These are phyloP conservation scores for Chalciporus piperatoides DNA, from an alignment of 1,284 basidiomycete species.

Conservation along the genomic window DNA sequence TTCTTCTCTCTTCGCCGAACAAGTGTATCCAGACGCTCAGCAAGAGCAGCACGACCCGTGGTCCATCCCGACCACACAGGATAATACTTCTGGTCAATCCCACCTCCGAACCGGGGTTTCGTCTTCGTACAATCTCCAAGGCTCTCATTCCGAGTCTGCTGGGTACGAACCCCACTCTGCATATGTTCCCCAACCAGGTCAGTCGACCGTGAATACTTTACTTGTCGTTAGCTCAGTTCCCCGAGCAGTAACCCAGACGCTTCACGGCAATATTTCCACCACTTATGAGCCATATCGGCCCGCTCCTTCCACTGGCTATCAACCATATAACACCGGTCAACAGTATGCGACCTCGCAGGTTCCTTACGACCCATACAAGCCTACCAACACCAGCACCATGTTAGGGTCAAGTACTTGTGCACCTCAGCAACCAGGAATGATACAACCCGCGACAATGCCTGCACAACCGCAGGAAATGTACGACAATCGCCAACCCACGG, in stretches of 20 bases:
- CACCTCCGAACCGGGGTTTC: constrained; percentile 13
- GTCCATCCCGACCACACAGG: constrained; percentile 26
- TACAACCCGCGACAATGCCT: constrained; percentile 20
- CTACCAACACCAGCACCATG: constrained; percentile 26
- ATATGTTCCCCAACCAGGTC: constrained; percentile 24
- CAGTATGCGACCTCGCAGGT: constrained; percentile 9
- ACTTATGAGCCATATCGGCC: constrained; percentile 22
- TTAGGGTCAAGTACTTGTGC: constrained; percentile 15
- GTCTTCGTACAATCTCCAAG: constrained; percentile 27
- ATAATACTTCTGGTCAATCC: constrained; percentile 16
- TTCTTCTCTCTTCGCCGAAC: constrained; percentile 31
- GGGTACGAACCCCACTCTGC: constrained; percentile 21
- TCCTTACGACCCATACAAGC: constrained; percentile 33
- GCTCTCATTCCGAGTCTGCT: constrained; percentile 27
- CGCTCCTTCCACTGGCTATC: constrained; percentile 12
- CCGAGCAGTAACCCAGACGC: constrained; percentile 13
- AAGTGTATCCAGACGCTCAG: constrained; percentile 30
- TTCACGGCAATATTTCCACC: constrained; percentile 11
- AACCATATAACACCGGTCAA: constrained; percentile 14
- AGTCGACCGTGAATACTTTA: constrained; percentile 9
- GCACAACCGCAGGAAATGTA: constrained; percentile 15
- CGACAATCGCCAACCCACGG: constrained; percentile 11
- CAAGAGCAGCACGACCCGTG: constrained; percentile 29
- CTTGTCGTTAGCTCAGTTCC: constrained; percentile 8
- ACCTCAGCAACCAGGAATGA: constrained; percentile 13